These are phyloP conservation scores for Scedosporium aurantiacum DNA, from an alignment of 2,329 filamentous ascomycete genomes.

Conservation along the genomic window DNA sequence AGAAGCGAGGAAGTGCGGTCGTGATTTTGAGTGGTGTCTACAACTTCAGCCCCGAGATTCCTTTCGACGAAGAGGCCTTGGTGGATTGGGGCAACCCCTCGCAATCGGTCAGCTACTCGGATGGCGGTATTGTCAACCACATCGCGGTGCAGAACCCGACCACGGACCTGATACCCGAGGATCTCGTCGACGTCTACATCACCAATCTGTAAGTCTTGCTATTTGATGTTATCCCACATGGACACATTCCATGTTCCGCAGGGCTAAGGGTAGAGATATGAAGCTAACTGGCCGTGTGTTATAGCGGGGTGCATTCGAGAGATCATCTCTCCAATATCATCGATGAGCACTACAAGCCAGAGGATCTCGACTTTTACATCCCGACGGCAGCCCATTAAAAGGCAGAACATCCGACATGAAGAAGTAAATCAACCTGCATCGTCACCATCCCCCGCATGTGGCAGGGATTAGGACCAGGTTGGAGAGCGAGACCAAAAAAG, in stretches of 20 bases:
- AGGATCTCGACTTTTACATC: constrained; percentile 55
- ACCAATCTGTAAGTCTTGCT: constrained; percentile 53
- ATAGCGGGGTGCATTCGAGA: constrained; percentile 54
- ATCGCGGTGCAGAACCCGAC: constrained; percentile 69
- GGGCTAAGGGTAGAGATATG: not conserved
- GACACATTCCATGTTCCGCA: not conserved
- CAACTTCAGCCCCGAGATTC: constrained; percentile 83
- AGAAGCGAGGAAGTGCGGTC: constrained; percentile 71
- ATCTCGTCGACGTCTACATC: constrained; percentile 69
- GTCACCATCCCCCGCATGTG: not conserved
- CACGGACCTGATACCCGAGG: constrained; percentile 71
- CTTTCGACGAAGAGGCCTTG: constrained; percentile 68
- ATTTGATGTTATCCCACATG: not conserved
- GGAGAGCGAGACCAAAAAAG: not conserved
- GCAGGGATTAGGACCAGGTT: not conserved
- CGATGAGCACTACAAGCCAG: constrained; percentile 62
- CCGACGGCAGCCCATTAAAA: constrained; percentile 9
- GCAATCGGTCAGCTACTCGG: constrained; percentile 63
- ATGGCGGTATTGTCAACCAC: constrained; percentile 67
- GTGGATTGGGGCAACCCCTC: constrained; percentile 81
- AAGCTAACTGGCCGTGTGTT: not conserved
- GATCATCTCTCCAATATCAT: constrained; percentile 65
- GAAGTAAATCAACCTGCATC: not conserved
- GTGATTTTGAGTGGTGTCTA: constrained; percentile 86
- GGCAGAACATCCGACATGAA: not conserved